Base-by-base conservation (phyloP, 176 grass and related monocot species). In the Puccinellia tenuiflora region DNA sequence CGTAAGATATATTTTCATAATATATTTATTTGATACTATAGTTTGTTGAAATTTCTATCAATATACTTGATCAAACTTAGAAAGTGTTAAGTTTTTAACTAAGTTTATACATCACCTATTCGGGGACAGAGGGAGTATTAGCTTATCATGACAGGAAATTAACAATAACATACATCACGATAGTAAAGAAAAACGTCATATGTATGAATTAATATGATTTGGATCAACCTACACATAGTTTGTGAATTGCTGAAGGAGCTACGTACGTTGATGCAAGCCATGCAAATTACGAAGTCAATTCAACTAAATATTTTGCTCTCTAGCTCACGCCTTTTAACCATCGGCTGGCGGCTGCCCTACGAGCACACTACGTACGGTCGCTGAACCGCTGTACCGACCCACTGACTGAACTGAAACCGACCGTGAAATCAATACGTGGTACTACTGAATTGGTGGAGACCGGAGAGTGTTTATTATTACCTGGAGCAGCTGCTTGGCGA, bases 401-500 rank as follows among this genome's bases (percentile, higher is more conserved):
- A 16, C 57, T 6, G 6, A 25, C 7, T 6, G 6, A 46, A 26
- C 55, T 29, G 22, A 29, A 29, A 47, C 60, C 42, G 18, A 79
- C 20, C 18, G 12, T 2, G 28, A 79, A 47, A 21, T 34, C 13
- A 48, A 79, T 39, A 39, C 21, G 2, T n/a, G n/a, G n/a, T n/a
- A n/a, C n/a, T n/a, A 13, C 43, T 15, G 26, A 1, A 17, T 62
- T 73, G 42, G 38, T 48, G 11, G 12, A 30, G 37, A n/a, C n/a
- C 39, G 22, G 43, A 43, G 40, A 48, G 69, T 48, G 25, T 26
- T 9, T 9, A 59, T 20, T 46, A 14, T 45, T 29, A 85, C 94
- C 92, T 97, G 94, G 12, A 97, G 95, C 46, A 94, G 79, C 81
- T 92, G 95, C 85, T 87, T 97, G 34, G 95, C 95, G 73, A 97